phyloP scores from a whole-genome alignment of 352 stramenopile species.

The Thalassiosira allenii region DNA sequence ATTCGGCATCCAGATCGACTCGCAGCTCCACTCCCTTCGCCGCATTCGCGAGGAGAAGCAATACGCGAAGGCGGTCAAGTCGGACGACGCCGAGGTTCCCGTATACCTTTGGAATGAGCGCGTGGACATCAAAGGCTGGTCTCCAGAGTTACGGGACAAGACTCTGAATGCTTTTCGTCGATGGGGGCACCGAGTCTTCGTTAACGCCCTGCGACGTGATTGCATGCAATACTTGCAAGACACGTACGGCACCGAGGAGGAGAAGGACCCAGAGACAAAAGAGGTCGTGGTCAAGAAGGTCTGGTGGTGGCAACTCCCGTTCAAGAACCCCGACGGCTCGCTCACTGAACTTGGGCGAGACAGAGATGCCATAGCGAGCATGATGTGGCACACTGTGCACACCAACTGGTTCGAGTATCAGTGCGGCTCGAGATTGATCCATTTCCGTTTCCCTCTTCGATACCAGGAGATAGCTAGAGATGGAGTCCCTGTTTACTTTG shows the following conservation, averaged over 20 bases:
- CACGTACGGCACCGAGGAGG: background rate
- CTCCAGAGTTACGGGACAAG: background rate
- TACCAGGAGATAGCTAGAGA: constrained; percentile 39
- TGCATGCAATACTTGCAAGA: background rate
- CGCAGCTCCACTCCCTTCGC: background rate
- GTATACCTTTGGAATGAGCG: constrained; percentile 13
- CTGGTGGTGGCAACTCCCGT: background rate
- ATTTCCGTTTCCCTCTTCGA: constrained; percentile 13
- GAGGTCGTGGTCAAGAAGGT: no score
- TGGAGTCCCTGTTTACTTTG: constrained; percentile 46
- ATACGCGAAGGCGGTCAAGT: constrained; percentile 15
- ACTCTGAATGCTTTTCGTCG: background rate
- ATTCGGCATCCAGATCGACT: background rate
- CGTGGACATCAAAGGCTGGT: background rate
- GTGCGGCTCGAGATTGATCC: constrained; percentile 10
- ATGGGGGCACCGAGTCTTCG: background rate
- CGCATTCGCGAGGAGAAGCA: background rate
- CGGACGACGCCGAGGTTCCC: constrained; percentile 11
- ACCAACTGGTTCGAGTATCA: constrained; percentile 46
- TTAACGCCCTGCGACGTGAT: background rate
- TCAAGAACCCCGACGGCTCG: background rate
- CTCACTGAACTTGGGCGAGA: background rate
- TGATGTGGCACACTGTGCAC: constrained; percentile 15
- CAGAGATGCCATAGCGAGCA: constrained; percentile 1
- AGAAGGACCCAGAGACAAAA: no score